A percentile compares a stretch with the other conserved stretches of the same genome.
Evolutionary conservation across 2,329 filamentous ascomycete genomes (phyloP).

Genomic region (Fusarium sp.): DNA sequence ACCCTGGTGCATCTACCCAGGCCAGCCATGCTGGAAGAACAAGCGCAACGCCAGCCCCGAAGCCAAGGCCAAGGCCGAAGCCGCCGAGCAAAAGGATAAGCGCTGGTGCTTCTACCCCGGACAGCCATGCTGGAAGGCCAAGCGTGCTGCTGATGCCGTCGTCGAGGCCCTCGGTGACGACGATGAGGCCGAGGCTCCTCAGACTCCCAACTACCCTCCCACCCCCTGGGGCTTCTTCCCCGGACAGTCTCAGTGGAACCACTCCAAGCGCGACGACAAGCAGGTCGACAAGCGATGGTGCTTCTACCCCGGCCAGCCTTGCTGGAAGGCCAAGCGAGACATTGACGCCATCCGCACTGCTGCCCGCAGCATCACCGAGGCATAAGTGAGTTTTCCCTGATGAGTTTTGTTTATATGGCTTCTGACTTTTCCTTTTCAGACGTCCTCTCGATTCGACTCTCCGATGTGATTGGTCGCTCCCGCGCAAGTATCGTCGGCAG

Average conservation of each 20-base stretch:
- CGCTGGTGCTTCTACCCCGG: constrained; percentile 47
- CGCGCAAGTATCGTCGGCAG: constrained; percentile 4
- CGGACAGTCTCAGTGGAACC: constrained; percentile 50
- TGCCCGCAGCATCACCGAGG: constrained; percentile 45
- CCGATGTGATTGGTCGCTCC: constrained; percentile 17
- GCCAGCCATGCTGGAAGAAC: not conserved
- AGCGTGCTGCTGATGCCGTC: constrained; percentile 46
- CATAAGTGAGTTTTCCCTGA: constrained; percentile 33
- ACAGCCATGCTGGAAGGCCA: constrained; percentile 54
- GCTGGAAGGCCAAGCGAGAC: constrained; percentile 55
- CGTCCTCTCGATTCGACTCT: constrained; percentile 6
- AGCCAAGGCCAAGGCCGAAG: constrained; percentile 20
- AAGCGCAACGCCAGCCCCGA: constrained; percentile 18
- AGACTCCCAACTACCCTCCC: constrained; percentile 45
- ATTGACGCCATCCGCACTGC: constrained; percentile 42
- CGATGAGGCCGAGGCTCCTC: constrained; percentile 42
- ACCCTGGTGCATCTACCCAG: not conserved
- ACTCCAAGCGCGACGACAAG: constrained; percentile 37
- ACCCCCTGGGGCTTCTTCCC: constrained; percentile 44
- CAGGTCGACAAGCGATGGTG: constrained; percentile 37
- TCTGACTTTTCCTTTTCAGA: constrained; percentile 24
- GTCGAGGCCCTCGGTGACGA: constrained; percentile 43
- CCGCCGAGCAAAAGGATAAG: constrained; percentile 29
- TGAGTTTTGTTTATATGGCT: not conserved
- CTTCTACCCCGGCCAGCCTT: constrained; percentile 46